Evolutionary conservation across 768 basidiomycete genomes (phyloP).

Genomic region (Cytidiella melzeri): DNA sequence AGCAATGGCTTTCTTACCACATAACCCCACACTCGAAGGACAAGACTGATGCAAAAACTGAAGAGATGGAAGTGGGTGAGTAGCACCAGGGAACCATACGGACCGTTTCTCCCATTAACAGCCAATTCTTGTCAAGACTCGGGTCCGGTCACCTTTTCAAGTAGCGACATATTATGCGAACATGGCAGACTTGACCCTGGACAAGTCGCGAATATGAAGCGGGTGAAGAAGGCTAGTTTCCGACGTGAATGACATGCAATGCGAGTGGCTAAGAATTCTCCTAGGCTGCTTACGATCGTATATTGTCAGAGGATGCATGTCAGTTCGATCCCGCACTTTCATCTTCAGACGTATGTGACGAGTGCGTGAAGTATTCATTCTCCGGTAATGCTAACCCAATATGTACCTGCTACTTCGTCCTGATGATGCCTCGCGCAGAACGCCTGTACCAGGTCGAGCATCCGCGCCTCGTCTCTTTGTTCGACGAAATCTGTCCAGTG

Average conservation of each 20-base stretch:
- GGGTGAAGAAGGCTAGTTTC: conserved; percentile 48
- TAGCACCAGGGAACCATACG: too few species aligned
- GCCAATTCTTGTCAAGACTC: background rate
- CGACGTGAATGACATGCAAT: background rate
- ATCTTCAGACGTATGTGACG: conserved; percentile 49
- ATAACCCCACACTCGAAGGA: conserved; percentile 24
- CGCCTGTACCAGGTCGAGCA: conserved; percentile 65
- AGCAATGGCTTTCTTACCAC: conserved; percentile 50
- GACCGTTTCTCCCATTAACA: too few species aligned
- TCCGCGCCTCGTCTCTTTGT: conserved; percentile 49
- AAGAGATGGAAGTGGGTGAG: conserved; percentile 4
- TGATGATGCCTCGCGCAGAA: conserved; percentile 35
- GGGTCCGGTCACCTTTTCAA: conserved; percentile 13
- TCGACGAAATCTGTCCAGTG: conserved; percentile 47
- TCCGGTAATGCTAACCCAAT: conserved; percentile 36
- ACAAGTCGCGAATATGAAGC: conserved; percentile 60
- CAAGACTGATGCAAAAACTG: conserved; percentile 7
- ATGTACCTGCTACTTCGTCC: background rate
- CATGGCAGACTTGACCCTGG: conserved; percentile 60
- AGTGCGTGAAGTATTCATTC: conserved; percentile 55
- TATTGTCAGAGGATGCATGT: conserved; percentile 35
- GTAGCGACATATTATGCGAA: conserved; percentile 49
- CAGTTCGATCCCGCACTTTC: conserved; percentile 42
- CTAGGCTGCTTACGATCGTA: conserved; percentile 42
- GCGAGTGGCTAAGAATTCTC: too few species aligned